A percentile compares a stretch with the other conserved stretches of the same genome.
Conservation (phyloP, 345 rosid genomes). For the Raphanus raphanistrum region DNA sequence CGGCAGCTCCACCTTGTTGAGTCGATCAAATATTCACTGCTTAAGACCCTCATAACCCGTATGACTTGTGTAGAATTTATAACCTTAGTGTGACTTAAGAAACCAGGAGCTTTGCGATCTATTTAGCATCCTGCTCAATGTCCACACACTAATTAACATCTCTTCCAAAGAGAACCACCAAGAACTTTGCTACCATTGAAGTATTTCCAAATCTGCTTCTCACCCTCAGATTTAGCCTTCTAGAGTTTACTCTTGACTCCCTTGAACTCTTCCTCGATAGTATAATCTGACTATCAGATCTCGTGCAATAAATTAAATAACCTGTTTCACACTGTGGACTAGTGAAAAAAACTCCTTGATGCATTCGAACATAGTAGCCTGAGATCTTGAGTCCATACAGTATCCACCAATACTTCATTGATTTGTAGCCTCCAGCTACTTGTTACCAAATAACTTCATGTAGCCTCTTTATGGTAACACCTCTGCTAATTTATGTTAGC, state of each 20-base stretch:
- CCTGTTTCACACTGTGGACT: neutral
- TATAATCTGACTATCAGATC: neutral
- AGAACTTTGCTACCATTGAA: neutral
- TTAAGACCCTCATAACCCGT: neutral
- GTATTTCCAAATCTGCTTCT: neutral
- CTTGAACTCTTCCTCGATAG: neutral
- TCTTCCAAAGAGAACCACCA: neutral
- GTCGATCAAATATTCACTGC: neutral
- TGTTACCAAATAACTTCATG: neutral
- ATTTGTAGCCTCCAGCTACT: neutral
- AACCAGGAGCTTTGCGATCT: neutral
- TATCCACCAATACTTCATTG: neutral
- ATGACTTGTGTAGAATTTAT: neutral
- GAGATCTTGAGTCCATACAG: neutral
- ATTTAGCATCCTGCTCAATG: neutral
- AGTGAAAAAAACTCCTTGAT: neutral
- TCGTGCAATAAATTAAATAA: too few species aligned
- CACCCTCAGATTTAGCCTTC: neutral
- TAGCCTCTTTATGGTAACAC: neutral
- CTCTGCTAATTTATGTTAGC: neutral
- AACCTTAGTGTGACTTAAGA: neutral
- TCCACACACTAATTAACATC: neutral
- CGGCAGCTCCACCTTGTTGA: neutral
- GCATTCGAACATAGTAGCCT: neutral
- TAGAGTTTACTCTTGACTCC: neutral